Evolutionary conservation across 1,284 basidiomycete genomes (phyloP), one percentile per base, ranked within the genome.

Genomic region (Ustilago tritici): DNA sequence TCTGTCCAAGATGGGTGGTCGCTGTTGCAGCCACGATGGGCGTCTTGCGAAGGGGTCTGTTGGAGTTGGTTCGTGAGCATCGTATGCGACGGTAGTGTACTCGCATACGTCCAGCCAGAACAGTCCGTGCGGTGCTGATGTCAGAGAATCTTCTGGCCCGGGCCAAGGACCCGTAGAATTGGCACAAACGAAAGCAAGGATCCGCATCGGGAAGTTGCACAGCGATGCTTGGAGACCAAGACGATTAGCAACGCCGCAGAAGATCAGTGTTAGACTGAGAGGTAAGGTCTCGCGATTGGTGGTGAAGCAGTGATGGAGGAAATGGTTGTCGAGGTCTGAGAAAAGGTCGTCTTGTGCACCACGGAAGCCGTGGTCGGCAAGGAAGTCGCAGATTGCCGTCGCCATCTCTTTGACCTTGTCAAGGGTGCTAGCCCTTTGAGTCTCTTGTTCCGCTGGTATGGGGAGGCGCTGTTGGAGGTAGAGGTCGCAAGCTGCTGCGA

Each of bases 61-160:
- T 12, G 60, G 23, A 3, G 67, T 75, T 0, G 72, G 72, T 23
- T 63, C 49, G 52, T 62, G 63, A 1, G 61, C 56, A 7, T 65
- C 59, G 11, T 56, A 64, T 11, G 66, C 63, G 3, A 56, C 56
- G 1, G 61, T 63, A 1, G 69, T 69, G 47, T 69, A 65, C 17
- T 69, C 78, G 54, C 50, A 57, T 17, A 78, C 70, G 38, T 73
- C 68, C 12, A 80, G 49, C 78, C 78, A 80, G 47, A 80, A 80
- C 40, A 70, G 43, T 2, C 56, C 66, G 31, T 55, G 50, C 1
- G 62, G 35, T 8, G 61, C 66, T 5, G 59, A 49, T 4, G 17
- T 10, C 14, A 70, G 43, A 7, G 55, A 50, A 2, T 70, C 58
- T 10, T 14, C 19, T 9, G 62, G 23, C 2, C 46, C 28, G 3